Evolutionary conservation across 1,139 yeast species (phyloP), one percentile per base, ranked within the genome.

Genomic region (Taphrina pruni): DNA sequence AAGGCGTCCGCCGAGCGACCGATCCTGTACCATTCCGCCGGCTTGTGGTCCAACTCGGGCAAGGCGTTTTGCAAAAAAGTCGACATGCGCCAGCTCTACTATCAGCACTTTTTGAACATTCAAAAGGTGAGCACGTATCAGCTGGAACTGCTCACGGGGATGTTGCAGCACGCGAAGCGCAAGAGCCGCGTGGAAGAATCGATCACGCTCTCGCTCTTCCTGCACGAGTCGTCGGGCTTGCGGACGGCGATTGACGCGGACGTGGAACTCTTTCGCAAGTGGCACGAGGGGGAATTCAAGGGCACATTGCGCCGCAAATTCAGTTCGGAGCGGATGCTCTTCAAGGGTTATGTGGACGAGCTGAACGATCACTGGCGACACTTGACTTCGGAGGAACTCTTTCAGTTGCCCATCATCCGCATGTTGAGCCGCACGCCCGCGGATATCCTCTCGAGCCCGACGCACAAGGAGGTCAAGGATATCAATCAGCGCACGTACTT

Each of bases 51-150:
- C 12, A 58, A 58, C 9, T 58, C 62, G 9, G 45, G 45, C 43
- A 58, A 58, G 62, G 5, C 39, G 9, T 58, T 43, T 14, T 58
- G 54, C 62, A n/a, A 26, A 14, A 58, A 58, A 26, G 62, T 58
- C 54, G 62, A 58, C 41, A 58, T 58, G 62, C n/a, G 62, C 26
- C 32, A 26, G n/a, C 62, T 58, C 62, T 58, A 58, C 41, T 58
- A 58, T 54, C 62, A 58, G 32, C 62, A 58, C 62, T 58, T 58
- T 32, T 39, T 58, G 7, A 58, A 58, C 62, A 58, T 58, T 5
- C 43, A 58, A 46, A 58, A 58, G 26, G 62, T 58, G 26, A 58
- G 62, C 43, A 17, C 43, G 41, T 58, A 58, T 45, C 62, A 58
- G 54, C 43, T 45, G 43, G 51, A 43, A 9, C 38, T 58, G 48